Evolutionary conservation across 192 early-diverging fungal species (phyloP).

Genomic region (Gonapodya prolifera): DNA sequence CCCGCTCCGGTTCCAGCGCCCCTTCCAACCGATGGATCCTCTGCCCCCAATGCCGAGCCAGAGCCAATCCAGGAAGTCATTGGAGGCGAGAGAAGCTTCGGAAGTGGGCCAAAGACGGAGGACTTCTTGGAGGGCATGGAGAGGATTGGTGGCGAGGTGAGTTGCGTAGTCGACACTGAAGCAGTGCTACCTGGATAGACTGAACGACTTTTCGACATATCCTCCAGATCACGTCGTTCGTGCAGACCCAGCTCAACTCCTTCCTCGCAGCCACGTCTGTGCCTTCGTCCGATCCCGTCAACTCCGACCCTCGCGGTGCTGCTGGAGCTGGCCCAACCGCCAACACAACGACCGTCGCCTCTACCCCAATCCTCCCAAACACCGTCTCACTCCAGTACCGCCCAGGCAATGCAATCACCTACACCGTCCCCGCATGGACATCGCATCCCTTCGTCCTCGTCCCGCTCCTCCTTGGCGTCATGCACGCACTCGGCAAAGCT

Average conservation of each 20-base stretch:
- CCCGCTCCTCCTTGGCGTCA: not conserved
- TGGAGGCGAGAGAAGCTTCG: not conserved
- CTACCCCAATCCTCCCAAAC: not conserved
- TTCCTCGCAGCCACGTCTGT: not conserved
- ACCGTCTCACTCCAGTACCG: not conserved
- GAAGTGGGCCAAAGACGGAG: not conserved
- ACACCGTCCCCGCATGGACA: not conserved
- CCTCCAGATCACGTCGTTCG: not conserved
- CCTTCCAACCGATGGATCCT: not conserved
- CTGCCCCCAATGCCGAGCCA: not conserved
- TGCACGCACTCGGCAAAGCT: not conserved
- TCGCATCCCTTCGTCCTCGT: not conserved
- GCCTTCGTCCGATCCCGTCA: not conserved
- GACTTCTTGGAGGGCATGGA: not conserved
- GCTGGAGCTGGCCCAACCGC: no score
- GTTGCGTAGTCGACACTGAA: not conserved
- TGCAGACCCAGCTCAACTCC: not conserved
- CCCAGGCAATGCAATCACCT: not conserved
- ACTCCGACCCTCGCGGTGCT: no score
- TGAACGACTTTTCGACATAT: not conserved
- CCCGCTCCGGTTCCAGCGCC: not conserved
- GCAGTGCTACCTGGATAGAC: not conserved
- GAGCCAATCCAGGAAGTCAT: not conserved
- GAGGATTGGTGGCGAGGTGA: not conserved
- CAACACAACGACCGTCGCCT: not conserved